Evolutionary conservation across 768 basidiomycete genomes (phyloP).

Genomic region (Boletus subcaerulescens): DNA sequence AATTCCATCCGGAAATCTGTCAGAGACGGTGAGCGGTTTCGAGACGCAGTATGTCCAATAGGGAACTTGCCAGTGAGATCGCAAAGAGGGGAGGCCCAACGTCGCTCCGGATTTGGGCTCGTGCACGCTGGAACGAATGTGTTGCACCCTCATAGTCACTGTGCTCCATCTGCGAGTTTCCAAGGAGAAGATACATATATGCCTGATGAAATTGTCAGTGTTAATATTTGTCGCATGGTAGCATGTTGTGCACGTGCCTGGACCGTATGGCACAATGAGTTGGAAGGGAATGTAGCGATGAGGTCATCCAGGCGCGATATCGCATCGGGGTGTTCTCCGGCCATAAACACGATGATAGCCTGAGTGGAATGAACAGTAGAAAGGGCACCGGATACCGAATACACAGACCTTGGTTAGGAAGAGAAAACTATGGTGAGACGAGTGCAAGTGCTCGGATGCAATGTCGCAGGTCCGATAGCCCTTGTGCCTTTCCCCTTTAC

Average conservation of each 20-base stretch:
- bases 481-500: no score
- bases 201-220: background rate
- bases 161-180: no score
- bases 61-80: background rate
- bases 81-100: no score
- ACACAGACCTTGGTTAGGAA: background rate
- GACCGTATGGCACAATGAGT: background rate
- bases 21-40: no score
- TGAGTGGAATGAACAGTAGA: background rate
- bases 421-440: background rate
- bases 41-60: background rate
- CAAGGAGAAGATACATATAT: no score
- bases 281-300: background rate
- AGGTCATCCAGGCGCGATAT: background rate
- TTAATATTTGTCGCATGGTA: background rate
- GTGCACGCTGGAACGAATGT: no score
- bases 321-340: background rate
- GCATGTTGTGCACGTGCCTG: background rate
- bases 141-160: no score
- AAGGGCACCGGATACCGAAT: no score
- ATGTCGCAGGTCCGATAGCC: background rate
- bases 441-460: background rate
- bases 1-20: no score
- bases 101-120: no score
- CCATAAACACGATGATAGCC: background rate